Conservation (phyloP, 495 filamentous ascomycete species). For the Stereocaulon alpinum region DNA sequence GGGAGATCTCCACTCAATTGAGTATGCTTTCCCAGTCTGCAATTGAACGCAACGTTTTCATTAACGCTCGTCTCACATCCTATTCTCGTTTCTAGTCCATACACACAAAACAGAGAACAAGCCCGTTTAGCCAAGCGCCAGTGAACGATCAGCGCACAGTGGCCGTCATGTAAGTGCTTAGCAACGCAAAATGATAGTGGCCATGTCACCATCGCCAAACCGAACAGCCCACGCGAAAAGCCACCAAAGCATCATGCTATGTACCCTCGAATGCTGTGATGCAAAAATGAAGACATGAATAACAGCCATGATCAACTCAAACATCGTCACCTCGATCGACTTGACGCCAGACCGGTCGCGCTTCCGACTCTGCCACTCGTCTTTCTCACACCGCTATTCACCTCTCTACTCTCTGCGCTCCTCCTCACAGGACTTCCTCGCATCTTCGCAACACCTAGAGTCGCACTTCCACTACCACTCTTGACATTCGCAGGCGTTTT, state of each 20-base stretch:
- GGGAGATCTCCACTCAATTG: background rate
- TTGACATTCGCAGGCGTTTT: conserved; percentile 58
- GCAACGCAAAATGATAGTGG: background rate
- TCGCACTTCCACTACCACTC: conserved; percentile 50
- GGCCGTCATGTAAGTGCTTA: conserved; percentile 1
- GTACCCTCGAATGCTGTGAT: background rate
- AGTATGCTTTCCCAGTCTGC: background rate
- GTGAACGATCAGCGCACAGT: conserved; percentile 1
- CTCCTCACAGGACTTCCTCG: conserved; percentile 55
- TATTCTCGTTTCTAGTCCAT: background rate
- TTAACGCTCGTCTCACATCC: conserved; percentile 6
- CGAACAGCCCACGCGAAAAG: background rate
- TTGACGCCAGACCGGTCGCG: conserved; percentile 33
- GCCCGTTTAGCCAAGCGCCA: conserved; percentile 12
- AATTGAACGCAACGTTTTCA: conserved; percentile 3
- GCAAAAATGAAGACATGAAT: background rate
- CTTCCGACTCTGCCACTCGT: conserved; percentile 89
- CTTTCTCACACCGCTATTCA: conserved; percentile 67
- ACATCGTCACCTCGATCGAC: conserved; percentile 21
- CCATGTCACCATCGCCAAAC: background rate
- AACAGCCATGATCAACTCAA: background rate
- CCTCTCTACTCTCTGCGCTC: conserved; percentile 42
- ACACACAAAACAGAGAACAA: background rate
- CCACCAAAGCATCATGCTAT: background rate
- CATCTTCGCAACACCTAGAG: conserved; percentile 62